These are phyloP conservation scores for Poa pratensis DNA, from an alignment of 176 grass and related monocot genomes.

Conservation along the genomic window DNA sequence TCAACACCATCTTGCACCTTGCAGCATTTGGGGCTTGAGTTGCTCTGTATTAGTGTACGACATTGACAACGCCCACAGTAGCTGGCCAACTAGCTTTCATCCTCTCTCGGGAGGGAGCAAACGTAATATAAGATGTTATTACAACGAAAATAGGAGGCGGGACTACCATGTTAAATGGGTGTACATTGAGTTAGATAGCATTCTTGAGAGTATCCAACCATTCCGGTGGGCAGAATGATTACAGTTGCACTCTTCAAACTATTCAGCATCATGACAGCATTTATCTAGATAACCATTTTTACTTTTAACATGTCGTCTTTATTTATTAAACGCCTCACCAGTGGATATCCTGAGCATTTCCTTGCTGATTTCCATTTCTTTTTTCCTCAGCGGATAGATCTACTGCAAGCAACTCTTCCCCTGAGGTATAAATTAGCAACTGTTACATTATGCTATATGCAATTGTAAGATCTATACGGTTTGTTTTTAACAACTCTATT, in stretches of 20 bases:
- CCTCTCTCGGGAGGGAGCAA: neutral
- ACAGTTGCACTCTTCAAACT: neutral
- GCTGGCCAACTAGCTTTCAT: constrained; percentile 18
- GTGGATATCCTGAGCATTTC: neutral
- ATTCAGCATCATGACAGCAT: neutral
- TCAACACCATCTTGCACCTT: neutral
- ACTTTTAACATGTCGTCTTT: neutral
- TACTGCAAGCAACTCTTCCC: constrained; percentile 60
- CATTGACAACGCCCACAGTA: neutral
- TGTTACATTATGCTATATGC: neutral
- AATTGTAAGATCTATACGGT: neutral
- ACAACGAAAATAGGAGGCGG: too few relatives aligned
- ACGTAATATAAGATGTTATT: too few relatives aligned
- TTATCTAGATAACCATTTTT: neutral
- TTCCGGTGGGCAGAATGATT: neutral
- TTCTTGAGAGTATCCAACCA: neutral
- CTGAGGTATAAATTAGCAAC: constrained; percentile 56
- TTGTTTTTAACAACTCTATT: constrained; percentile 30
- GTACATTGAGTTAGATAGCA: neutral
- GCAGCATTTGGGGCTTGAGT: neutral
- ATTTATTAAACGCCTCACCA: neutral
- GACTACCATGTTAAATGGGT: constrained; percentile 2
- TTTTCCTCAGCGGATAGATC: constrained; percentile 61
- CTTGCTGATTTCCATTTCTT: constrained; percentile 42
- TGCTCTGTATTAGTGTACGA: neutral